phyloP scores from a whole-genome alignment of 176 grass and related monocot genomes.

The Musa beccarii region DNA sequence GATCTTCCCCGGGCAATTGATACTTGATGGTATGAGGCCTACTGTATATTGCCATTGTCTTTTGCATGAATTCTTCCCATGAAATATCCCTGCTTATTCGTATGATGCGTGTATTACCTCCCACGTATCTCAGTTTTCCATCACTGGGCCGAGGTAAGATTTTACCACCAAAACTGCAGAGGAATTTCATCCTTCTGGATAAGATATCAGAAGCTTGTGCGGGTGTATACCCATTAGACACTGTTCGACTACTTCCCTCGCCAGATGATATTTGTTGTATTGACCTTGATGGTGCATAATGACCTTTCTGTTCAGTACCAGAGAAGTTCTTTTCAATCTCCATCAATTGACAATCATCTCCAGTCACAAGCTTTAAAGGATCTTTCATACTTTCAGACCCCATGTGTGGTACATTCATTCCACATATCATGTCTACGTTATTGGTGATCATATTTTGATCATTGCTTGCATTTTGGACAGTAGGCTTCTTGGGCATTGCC shows the following conservation, averaged over 20 bases:
- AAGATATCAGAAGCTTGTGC: slow-evolving; percentile 46
- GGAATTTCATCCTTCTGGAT: slow-evolving; percentile 60
- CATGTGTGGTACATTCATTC: slow-evolving; percentile 22
- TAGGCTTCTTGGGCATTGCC: slow-evolving; percentile 53
- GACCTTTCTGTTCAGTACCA: slow-evolving; percentile 47
- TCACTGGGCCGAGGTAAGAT: slow-evolving; percentile 90
- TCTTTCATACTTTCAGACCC: slow-evolving; percentile 41
- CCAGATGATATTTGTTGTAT: slow-evolving; percentile 31
- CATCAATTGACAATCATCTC: slow-evolving; percentile 25
- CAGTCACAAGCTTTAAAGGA: slow-evolving; percentile 33
- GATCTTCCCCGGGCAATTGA: slow-evolving; percentile 77
- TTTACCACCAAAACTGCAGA: slow-evolving; percentile 92
- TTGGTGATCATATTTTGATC: slow-evolving; percentile 35
- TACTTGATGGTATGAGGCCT: slow-evolving; percentile 78
- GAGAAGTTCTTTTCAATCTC: slow-evolving; percentile 34
- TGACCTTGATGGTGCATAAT: slow-evolving; percentile 44
- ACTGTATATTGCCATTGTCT: slow-evolving; percentile 55
- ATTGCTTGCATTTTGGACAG: slow-evolving; percentile 29
- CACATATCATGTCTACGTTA: slow-evolving; percentile 47
- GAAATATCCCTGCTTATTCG: slow-evolving; percentile 63
- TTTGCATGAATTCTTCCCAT: slow-evolving; percentile 76
- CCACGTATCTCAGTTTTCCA: slow-evolving; percentile 87
- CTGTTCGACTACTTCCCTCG: slow-evolving; percentile 39
- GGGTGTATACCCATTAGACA: slow-evolving; percentile 50
- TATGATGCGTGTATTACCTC: slow-evolving; percentile 88